phyloP scores from a whole-genome alignment of 2,329 filamentous ascomycete genomes.

The Colletotrichum siamense region DNA sequence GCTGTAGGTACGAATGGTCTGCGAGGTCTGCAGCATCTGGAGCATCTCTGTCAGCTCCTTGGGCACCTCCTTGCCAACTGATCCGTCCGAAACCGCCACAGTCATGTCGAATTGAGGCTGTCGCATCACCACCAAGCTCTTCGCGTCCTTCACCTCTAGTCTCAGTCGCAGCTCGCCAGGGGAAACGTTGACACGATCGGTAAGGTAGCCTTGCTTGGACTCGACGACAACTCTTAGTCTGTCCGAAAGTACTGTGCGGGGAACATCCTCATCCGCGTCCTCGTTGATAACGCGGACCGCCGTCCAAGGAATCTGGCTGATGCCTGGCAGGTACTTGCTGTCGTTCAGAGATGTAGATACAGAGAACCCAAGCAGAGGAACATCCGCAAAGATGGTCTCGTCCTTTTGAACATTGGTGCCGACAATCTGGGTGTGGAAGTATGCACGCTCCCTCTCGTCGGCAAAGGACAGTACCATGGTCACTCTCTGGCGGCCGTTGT shows the following conservation, averaged over 20 bases:
- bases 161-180: slow-evolving; percentile 75
- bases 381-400: slow-evolving; percentile 75
- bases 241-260: slow-evolving; percentile 77
- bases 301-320: slow-evolving; percentile 67
- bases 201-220: slow-evolving; percentile 77
- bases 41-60: slow-evolving; percentile 70
- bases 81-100: slow-evolving; percentile 73
- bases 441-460: slow-evolving; percentile 72
- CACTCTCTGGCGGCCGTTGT: slow-evolving; percentile 68
- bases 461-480: slow-evolving; percentile 81
- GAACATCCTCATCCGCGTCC: slow-evolving; percentile 66
- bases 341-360: slow-evolving; percentile 61
- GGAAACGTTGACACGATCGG: slow-evolving; percentile 82
- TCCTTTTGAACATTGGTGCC: slow-evolving; percentile 72
- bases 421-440: slow-evolving; percentile 75
- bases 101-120: slow-evolving; percentile 80
- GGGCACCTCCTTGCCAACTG: slow-evolving; percentile 65
- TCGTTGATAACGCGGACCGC: slow-evolving; percentile 75
- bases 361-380: slow-evolving; percentile 68
- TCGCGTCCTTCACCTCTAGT: slow-evolving; percentile 66
- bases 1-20: slow-evolving; percentile 75
- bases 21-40: slow-evolving; percentile 58
- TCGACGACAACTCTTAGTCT: slow-evolving; percentile 77
- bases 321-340: slow-evolving; percentile 53
- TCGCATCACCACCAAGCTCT: slow-evolving; percentile 70